A percentile compares a stretch with the other conserved stretches of the same genome.
phyloP scores from a whole-genome alignment of 371 early-diverging fungal genomes.

The Capillidium heterosporum region DNA sequence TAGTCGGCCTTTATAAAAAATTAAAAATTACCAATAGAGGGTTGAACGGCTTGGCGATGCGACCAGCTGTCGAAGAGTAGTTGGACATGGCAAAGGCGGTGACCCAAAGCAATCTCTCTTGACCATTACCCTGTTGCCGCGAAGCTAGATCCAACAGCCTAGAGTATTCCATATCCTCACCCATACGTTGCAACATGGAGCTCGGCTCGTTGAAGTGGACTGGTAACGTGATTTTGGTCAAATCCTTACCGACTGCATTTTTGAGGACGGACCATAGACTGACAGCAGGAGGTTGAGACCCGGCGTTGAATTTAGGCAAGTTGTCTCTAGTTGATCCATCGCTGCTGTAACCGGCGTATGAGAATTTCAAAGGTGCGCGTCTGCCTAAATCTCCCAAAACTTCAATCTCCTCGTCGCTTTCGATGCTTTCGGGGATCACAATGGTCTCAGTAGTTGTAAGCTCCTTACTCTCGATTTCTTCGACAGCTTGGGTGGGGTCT shows the following conservation, averaged over 20 bases:
- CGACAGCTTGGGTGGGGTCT: not conserved
- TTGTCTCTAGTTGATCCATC: conserved; percentile 11
- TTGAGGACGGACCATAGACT: conserved; percentile 56
- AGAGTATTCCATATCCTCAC: conserved; percentile 67
- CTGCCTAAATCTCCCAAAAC: conserved; percentile 11
- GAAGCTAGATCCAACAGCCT: conserved; percentile 52
- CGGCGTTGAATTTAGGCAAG: conserved; percentile 27
- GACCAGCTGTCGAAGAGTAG: conserved; percentile 54
- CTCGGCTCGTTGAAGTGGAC: conserved; percentile 83
- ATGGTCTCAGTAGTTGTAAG: conserved; percentile 13
- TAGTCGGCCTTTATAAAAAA: not conserved
- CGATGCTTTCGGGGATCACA: conserved; percentile 39
- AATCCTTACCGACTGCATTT: conserved; percentile 68
- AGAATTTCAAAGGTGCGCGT: conserved; percentile 1
- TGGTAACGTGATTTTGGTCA: conserved; percentile 61
- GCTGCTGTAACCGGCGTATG: conserved; percentile 20
- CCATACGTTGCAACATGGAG: conserved; percentile 62
- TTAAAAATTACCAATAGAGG: conserved; percentile 34
- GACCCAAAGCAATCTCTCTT: conserved; percentile 50
- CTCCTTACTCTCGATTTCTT: conserved; percentile 16
- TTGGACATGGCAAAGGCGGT: conserved; percentile 71
- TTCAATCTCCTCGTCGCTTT: conserved; percentile 15
- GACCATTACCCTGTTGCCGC: conserved; percentile 24
- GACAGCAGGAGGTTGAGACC: conserved; percentile 19
- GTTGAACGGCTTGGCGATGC: conserved; percentile 75